Evolutionary conservation across 2,329 filamentous ascomycete species (phyloP).

Genomic region (Aschersonia sp.): DNA sequence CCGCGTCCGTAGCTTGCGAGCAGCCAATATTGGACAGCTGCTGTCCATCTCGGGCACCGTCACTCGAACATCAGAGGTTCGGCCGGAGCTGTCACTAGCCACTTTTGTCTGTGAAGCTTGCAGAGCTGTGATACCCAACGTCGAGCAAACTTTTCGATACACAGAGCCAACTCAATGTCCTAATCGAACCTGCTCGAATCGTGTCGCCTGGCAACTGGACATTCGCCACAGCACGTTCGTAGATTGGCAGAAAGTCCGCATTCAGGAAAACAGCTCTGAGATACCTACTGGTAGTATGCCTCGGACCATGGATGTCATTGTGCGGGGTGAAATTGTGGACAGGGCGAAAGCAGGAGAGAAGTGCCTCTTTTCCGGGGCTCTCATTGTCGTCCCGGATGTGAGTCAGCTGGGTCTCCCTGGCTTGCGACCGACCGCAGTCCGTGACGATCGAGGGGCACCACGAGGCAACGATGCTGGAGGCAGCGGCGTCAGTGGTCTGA

Average conservation of each 20-base stretch:
- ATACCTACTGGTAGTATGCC: constrained; percentile 99
- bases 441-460: constrained; percentile 62
- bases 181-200: constrained; percentile 75
- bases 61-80: constrained; percentile 90
- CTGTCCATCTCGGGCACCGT: constrained; percentile 95
- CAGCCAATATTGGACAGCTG: constrained; percentile 80
- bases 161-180: constrained; percentile 95
- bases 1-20: constrained; percentile 71
- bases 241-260: constrained; percentile 97
- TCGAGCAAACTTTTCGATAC: constrained; percentile 96
- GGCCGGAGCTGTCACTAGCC: constrained; percentile 80
- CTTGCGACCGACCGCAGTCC: constrained; percentile 64
- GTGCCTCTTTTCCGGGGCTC: constrained; percentile 90
- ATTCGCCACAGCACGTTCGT: constrained; percentile 95
- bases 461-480: constrained; percentile 72
- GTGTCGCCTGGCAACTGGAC: constrained; percentile 88
- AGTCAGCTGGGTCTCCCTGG: constrained; percentile 89
- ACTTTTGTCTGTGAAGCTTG: constrained; percentile 89
- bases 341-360: constrained; percentile 95
- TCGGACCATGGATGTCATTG: constrained; percentile 89
- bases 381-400: constrained; percentile 95
- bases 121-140: constrained; percentile 69
- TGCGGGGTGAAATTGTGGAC: constrained; percentile 94
- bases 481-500: constrained; percentile 74
- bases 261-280: constrained; percentile 96